Evolutionary conservation across 129 eudicot genomes (phyloP), one percentile per base, ranked within the genome.

Genomic region (Helichrysum umbraculigerum): DNA sequence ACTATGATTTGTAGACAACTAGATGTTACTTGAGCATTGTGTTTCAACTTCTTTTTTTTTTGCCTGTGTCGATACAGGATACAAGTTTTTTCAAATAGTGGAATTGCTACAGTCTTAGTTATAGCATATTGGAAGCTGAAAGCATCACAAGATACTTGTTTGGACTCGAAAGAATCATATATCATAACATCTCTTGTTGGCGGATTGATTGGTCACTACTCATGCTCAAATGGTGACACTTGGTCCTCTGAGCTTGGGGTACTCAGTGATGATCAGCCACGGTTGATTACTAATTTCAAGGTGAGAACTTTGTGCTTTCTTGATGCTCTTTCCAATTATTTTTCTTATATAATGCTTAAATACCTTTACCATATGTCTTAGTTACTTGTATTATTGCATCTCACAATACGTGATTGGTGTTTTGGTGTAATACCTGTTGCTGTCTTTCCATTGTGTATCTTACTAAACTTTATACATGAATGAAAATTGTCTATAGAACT

Each of bases 231-330:
- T 78, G 97, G 99, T 73, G 99, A 94, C 81, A 94, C 97, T 57
- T 94, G 99, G 99, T 94, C 99, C 22, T 94, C 97, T 39, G 99
- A 94, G 79, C 95, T 94, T 78, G 99, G 99, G 66, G 85, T 91
- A 73, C 90, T 94, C 8, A 94, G 99, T 83, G 90, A 94, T 59
- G 91, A 81, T 32, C 93, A 87, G 47, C 99, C 99, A 60, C 87
- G 93, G 42, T 79, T 94, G 66, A 87, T 94, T 61, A 94, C 99
- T 25, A 94, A 88, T 52, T 91, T 94, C 76, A 89, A 91, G 96
- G 99, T 94, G 66, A 34, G 50, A 58, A 25, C 14, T 72, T 61
- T 28, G 35, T 73, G n/a, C 65, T n/a, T 67, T 7, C 68, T 15
- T 21, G 34, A 60, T 16, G 1, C 32, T 71, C n/a, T 30, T 63